Conservation (phyloP, 768 basidiomycete species). For the Lyophyllum decastes region DNA sequence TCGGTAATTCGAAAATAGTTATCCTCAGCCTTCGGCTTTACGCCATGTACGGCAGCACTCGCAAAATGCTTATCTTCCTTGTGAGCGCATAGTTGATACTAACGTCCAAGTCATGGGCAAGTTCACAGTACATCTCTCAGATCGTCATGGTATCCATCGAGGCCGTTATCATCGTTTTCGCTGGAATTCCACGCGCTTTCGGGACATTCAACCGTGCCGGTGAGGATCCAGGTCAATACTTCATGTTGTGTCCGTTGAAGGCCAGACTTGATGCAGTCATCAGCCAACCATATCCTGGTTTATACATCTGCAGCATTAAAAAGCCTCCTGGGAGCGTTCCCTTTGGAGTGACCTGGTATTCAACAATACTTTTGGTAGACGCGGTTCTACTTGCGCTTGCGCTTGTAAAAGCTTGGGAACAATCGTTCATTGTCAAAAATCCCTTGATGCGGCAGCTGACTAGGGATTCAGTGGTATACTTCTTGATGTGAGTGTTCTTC, state of each 20-base stretch:
- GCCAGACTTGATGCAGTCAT: background rate
- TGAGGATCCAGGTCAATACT: no score
- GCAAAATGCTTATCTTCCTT: constrained; percentile 19
- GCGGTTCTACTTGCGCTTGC: constrained; percentile 21
- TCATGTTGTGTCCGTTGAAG: no score
- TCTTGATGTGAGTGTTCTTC: constrained; percentile 22
- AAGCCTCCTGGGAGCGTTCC: constrained; percentile 21
- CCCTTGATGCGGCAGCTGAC: constrained; percentile 24
- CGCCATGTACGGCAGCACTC: constrained; percentile 26
- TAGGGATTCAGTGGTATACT: constrained; percentile 28
- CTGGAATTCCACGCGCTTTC: constrained; percentile 1
- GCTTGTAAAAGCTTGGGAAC: constrained; percentile 26
- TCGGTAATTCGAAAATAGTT: constrained; percentile 13
- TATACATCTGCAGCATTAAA: constrained; percentile 29
- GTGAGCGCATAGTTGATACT: constrained; percentile 1
- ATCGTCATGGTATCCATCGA: background rate
- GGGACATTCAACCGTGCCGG: no score
- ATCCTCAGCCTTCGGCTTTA: constrained; percentile 30
- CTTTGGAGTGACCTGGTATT: constrained; percentile 24
- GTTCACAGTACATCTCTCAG: no score
- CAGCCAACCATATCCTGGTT: constrained; percentile 22
- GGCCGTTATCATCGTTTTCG: background rate
- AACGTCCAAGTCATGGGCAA: no score
- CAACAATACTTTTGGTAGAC: constrained; percentile 20
- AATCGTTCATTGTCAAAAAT: constrained; percentile 11